Base-by-base conservation (phyloP, 2,329 filamentous ascomycete genomes). In the Bipolaris zeicola region DNA sequence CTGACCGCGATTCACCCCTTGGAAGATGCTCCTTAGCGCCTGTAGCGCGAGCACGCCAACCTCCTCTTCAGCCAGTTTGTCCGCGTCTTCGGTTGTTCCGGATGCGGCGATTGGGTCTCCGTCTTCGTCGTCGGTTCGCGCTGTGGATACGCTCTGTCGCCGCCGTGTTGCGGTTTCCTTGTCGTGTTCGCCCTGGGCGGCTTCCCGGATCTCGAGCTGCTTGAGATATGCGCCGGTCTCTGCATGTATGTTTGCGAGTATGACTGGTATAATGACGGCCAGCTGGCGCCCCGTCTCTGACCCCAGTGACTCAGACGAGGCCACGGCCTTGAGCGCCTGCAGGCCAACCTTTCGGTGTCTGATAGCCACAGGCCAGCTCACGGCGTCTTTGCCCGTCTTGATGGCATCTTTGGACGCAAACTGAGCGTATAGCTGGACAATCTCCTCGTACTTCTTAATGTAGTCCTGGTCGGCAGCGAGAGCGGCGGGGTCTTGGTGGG, bases 61-160 rank as follows among this genome's bases (percentile, higher is more conserved):
- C 70, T 96, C 90, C 78, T 96, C 89, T 76, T 98, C 93, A 1
- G 92, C 93, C 58, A 95, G 80, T 73, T 89, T 91, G 76, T 98
- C 95, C 24, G 92, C 92, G 71, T 97, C 94, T 22, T 89, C 89
- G 0, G 91, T 90, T 0, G 91, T 92, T 52, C 89, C 91, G 1
- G 89, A 86, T n/a, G 92, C 85, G 22, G 90, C 89, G 10, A 82
- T 76, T 10, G 83, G 79, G 48, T 86, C 83, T 41, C 90, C 84
- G 60, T 87, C 84, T 0, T 87, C 87, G 44, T 91, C 89, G 47
- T 83, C 82, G 1, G 90, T 93, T 54, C 85, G 83, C 7, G 92
- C 88, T 0, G 92, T 96, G 18, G 90, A 89, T 43, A 90, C 83
- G 76, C 94, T 97, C 66, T 88, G 88, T 58, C 92, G 86, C 62